Conservation (phyloP, 345 rosid species). For the Mallotus nudiflorus region DNA sequence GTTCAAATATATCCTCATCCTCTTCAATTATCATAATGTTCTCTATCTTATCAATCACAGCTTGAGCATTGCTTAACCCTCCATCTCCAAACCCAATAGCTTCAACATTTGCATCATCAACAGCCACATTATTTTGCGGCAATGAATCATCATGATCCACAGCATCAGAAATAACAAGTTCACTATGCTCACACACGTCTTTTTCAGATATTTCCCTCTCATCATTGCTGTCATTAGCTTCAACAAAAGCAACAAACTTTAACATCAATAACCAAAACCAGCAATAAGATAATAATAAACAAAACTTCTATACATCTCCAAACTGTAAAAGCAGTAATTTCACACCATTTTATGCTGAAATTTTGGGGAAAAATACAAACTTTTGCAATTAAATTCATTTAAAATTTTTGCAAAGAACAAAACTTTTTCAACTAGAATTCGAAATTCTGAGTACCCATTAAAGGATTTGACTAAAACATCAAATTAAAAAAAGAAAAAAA, state of each 20-base stretch:
- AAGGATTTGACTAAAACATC: not conserved
- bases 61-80: slow-evolving; percentile 19
- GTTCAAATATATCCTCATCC: slow-evolving; percentile 19
- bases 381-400: too few species aligned
- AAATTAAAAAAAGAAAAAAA: not conserved
- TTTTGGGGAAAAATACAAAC: too few species aligned
- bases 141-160: slow-evolving; percentile 12
- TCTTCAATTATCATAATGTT: slow-evolving; percentile 33
- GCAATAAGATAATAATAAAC: not conserved
- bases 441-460: not conserved
- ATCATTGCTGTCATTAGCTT: slow-evolving; percentile 25
- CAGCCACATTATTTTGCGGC: slow-evolving; percentile 9
- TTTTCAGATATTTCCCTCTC: slow-evolving; percentile 21
- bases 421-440: too few species aligned
- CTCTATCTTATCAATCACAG: slow-evolving; percentile 33
- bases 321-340: slow-evolving; percentile 8
- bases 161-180: slow-evolving; percentile 15
- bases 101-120: slow-evolving; percentile 24
- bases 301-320: not conserved
- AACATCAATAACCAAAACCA: slow-evolving; percentile 3
- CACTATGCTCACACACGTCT: slow-evolving; percentile 20
- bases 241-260: slow-evolving; percentile 15
- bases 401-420: too few species aligned
- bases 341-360: not conserved
- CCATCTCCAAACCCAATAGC: slow-evolving; percentile 16